Evolutionary conservation across 164 flowering plant genomes (phyloP).

Genomic region (Vitis labrusca): DNA sequence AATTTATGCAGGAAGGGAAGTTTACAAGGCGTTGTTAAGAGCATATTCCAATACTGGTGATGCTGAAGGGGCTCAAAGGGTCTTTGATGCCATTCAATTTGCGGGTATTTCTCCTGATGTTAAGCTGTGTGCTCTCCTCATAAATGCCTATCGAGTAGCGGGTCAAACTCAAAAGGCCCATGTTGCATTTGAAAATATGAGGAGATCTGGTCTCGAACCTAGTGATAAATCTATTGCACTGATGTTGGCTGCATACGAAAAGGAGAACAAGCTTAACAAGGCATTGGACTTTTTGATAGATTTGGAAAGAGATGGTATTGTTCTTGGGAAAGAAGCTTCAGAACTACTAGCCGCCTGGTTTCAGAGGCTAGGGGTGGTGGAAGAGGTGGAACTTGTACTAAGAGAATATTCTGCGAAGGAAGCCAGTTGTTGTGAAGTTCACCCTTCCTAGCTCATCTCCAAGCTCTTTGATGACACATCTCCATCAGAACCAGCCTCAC

Average conservation of each 20-base stretch:
- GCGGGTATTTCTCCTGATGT: slow-evolving; percentile 77
- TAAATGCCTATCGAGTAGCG: slow-evolving; percentile 69
- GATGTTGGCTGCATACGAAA: slow-evolving; percentile 64
- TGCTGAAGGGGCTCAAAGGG: slow-evolving; percentile 72
- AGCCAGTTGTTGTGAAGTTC: background rate
- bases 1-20: slow-evolving; percentile 67
- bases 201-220: slow-evolving; percentile 62
- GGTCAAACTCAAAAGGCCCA: slow-evolving; percentile 60
- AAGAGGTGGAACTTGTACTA: slow-evolving; percentile 68
- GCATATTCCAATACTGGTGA: slow-evolving; percentile 75
- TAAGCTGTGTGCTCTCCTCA: slow-evolving; percentile 68
- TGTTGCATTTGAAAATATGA: slow-evolving; percentile 70
- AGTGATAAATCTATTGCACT: slow-evolving; percentile 74
- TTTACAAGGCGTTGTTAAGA: slow-evolving; percentile 88
- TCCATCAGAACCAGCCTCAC: too few relatives aligned
- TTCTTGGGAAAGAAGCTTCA: slow-evolving; percentile 68
- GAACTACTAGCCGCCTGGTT: slow-evolving; percentile 71
- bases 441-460: slow-evolving; percentile 8
- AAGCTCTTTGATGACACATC: background rate
- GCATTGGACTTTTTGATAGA: slow-evolving; percentile 64
- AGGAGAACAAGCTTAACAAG: slow-evolving; percentile 53
- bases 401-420: slow-evolving; percentile 44
- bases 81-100: slow-evolving; percentile 71
- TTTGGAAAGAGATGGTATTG: slow-evolving; percentile 63
- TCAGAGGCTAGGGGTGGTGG: slow-evolving; percentile 61